These are phyloP conservation scores for Rutstroemia sp. DNA, from an alignment of 2,329 filamentous ascomycete genomes.

Conservation along the genomic window DNA sequence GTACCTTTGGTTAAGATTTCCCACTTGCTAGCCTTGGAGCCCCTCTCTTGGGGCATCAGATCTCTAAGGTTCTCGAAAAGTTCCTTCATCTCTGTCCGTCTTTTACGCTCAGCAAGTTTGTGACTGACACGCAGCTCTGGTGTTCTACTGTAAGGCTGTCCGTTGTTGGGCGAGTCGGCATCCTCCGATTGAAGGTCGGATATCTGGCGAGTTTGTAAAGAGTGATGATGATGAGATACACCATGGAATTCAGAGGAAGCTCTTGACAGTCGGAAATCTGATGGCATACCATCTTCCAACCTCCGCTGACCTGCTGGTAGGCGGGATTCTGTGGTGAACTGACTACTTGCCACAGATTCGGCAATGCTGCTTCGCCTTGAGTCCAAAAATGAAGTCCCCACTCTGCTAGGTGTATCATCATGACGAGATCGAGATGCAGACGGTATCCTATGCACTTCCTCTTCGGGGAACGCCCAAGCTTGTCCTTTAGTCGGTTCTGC, in stretches of 20 bases:
- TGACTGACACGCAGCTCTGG: constrained; percentile 77
- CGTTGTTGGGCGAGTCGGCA: constrained; percentile 42
- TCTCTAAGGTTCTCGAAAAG: constrained; percentile 75
- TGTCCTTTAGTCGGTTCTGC: constrained; percentile 76
- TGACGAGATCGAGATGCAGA: constrained; percentile 40
- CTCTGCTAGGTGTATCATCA: constrained; percentile 33
- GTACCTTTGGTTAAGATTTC: constrained; percentile 79
- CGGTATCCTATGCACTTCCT: constrained; percentile 49
- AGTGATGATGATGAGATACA: constrained; percentile 55
- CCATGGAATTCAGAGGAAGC: constrained; percentile 45
- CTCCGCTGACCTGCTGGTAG: constrained; percentile 65
- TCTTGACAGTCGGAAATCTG: constrained; percentile 39
- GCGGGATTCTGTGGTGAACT: constrained; percentile 67
- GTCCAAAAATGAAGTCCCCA: constrained; percentile 37
- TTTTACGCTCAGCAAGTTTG: constrained; percentile 77
- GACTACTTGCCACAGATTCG: constrained; percentile 71
- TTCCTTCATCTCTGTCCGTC: constrained; percentile 82
- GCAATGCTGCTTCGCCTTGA: constrained; percentile 71
- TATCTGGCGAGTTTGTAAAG: constrained; percentile 66
- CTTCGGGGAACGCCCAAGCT: constrained; percentile 77
- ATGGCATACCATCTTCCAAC: constrained; percentile 52
- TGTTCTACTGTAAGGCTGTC: constrained; percentile 74
- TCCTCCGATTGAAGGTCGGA: constrained; percentile 58
- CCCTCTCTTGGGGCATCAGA: constrained; percentile 71
- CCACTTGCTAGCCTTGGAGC: constrained; percentile 84